These are phyloP conservation scores for Trichoderma koningii DNA, from an alignment of 2,329 filamentous ascomycete genomes.

Conservation along the genomic window DNA sequence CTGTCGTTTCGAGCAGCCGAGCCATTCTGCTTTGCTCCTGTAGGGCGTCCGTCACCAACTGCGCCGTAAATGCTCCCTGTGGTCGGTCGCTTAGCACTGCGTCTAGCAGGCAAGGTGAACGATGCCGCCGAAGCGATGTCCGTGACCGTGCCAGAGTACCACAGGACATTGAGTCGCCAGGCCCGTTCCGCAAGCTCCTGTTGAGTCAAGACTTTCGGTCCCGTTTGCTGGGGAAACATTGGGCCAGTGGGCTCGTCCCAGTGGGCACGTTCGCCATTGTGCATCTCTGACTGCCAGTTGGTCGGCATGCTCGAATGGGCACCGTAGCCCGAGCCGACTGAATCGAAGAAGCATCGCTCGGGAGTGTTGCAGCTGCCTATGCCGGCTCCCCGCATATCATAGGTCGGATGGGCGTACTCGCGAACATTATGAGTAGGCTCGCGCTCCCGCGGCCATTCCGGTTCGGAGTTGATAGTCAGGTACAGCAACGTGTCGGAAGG, in stretches of 20 bases:
- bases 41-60: conserved; percentile 19
- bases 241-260: neutral
- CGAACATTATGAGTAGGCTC: neutral
- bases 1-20: neutral
- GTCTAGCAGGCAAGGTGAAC: conserved; percentile 38
- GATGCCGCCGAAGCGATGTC: neutral
- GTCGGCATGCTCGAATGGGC: neutral
- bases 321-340: neutral
- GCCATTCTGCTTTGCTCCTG: neutral
- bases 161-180: conserved; percentile 19
- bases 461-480: conserved; percentile 12
- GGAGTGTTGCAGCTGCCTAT: neutral
- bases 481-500: neutral
- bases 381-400: neutral
- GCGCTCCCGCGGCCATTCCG: neutral
- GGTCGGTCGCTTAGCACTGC: conserved; percentile 28
- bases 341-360: neutral
- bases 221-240: conserved; percentile 18
- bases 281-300: neutral
- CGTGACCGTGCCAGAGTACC: conserved; percentile 23
- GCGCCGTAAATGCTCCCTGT: conserved; percentile 10
- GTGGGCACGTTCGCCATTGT: neutral
- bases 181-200: conserved; percentile 31
- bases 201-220: conserved; percentile 31
- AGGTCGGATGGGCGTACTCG: neutral